Conservation (phyloP, 1,139 yeast genomes). For the Yamadazyma taylorii region DNA sequence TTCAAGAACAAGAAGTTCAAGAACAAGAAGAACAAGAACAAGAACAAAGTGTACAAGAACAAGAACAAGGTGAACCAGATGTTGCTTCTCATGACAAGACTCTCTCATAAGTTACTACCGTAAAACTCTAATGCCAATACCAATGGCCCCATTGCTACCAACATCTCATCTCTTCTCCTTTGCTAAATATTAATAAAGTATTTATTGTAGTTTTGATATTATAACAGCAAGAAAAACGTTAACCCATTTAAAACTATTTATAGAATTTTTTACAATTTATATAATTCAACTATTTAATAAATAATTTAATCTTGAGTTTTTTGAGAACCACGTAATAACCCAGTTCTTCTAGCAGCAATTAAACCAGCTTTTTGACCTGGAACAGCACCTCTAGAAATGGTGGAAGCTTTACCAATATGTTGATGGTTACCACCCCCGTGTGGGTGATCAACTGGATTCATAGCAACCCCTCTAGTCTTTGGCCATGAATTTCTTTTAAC, state of each 20-base stretch:
- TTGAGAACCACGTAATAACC: conserved; percentile 99
- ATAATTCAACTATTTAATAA: conserved; percentile 12
- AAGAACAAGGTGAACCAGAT: background rate
- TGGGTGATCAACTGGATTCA: conserved; percentile 99
- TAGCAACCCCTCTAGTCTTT: conserved; percentile 99
- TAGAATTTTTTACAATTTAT: conserved; percentile 9
- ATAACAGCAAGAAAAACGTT: conserved; percentile 7
- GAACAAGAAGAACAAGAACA: too few species aligned
- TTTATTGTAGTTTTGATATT: conserved; percentile 4
- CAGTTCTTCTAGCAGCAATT: conserved; percentile 99
- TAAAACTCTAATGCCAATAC: too few species aligned
- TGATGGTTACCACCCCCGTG: conserved; percentile 99
- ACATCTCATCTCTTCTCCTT: too few species aligned
- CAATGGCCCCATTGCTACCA: too few species aligned
- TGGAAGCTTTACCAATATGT: conserved; percentile 99
- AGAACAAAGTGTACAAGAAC: background rate
- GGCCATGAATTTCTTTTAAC: conserved; percentile 99
- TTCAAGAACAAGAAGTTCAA: too few species aligned
- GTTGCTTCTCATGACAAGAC: background rate
- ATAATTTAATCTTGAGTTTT: conserved; percentile 67
- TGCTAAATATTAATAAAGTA: background rate
- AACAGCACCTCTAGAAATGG: conserved; percentile 99
- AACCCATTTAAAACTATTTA: conserved; percentile 10
- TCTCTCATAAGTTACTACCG: too few species aligned
- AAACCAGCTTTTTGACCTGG: conserved; percentile 99